Evolutionary conservation across 1,284 basidiomycete genomes (phyloP).

Genomic region (Puccinia coronata): DNA sequence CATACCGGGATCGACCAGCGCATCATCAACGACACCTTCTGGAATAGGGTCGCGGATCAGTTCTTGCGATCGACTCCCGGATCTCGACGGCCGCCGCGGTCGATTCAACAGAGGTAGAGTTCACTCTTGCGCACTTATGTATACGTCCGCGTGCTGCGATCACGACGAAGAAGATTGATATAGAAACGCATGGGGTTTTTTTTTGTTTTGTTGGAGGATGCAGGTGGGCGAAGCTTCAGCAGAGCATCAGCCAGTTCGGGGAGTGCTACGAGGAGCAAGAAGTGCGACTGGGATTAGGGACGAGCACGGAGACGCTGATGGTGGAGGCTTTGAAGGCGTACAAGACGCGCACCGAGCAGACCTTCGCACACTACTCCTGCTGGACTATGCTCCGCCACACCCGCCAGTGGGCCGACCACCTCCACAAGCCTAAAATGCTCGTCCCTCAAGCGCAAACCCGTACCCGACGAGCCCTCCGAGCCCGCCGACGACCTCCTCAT

Average conservation of each 20-base stretch:
- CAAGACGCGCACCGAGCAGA: neutral
- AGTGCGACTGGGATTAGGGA: neutral
- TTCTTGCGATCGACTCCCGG: neutral
- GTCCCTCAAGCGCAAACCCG: conserved; percentile 11
- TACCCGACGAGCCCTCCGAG: neutral
- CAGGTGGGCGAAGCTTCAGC: conserved; percentile 31
- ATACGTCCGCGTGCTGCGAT: no score
- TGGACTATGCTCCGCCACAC: neutral
- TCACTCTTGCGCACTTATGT: no score
- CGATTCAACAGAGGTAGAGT: conserved; percentile 30
- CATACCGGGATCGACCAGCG: neutral
- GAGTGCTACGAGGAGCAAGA: conserved; percentile 23
- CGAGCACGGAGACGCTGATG: neutral
- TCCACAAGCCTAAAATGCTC: neutral
- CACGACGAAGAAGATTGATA: no score
- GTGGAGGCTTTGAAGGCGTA: conserved; percentile 4
- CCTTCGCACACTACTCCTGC: conserved; percentile 3
- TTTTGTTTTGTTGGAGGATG: neutral
- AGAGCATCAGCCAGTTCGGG: conserved; percentile 36
- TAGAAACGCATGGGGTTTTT: neutral
- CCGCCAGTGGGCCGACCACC: neutral
- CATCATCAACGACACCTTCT: conserved; percentile 5
- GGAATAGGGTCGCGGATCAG: conserved; percentile 3
- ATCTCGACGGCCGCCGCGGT: neutral
- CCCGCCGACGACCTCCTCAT: no score